Percentiles rank a stretch among this genome's conserved stretches.
Evolutionary conservation across 805 yeast species (phyloP).

Genomic region (Lipomyces yamanashiensis): DNA sequence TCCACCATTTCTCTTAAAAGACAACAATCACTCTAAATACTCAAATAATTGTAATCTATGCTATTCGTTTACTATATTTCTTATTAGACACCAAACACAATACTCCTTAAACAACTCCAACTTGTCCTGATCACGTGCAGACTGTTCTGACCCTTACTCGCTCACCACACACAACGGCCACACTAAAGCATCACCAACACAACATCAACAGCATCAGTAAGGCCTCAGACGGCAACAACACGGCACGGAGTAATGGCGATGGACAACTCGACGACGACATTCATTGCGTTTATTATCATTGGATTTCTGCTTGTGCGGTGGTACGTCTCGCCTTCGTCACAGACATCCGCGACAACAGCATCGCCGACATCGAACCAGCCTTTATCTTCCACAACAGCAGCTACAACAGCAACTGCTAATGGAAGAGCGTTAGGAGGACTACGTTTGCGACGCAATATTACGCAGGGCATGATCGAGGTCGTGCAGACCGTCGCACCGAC

Average conservation of each 20-base stretch:
- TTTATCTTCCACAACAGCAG: conserved; percentile 2
- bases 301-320: conserved; percentile 38
- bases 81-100: too few species aligned
- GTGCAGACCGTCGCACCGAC: conserved; percentile 84
- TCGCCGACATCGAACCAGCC: conserved; percentile 10
- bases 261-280: conserved; percentile 36
- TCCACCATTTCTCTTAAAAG: too few species aligned
- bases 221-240: too few species aligned
- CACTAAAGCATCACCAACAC: not conserved
- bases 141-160: too few species aligned
- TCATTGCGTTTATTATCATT: conserved; percentile 35
- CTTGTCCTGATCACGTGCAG: too few species aligned
- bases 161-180: too few species aligned
- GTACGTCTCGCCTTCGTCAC: conserved; percentile 27
- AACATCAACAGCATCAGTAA: not conserved
- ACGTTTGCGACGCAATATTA: conserved; percentile 42
- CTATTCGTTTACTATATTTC: too few species aligned
- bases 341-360: conserved; percentile 1
- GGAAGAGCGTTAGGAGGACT: not conserved
- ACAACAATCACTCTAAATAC: too few species aligned
- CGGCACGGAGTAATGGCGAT: conserved; percentile 19
- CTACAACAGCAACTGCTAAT: conserved; percentile 9
- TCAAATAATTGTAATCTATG: too few species aligned
- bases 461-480: conserved; percentile 71
- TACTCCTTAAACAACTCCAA: too few species aligned